Evolutionary conservation across 1,284 basidiomycete species (phyloP).

Genomic region (Singerocomus rubriflavus): DNA sequence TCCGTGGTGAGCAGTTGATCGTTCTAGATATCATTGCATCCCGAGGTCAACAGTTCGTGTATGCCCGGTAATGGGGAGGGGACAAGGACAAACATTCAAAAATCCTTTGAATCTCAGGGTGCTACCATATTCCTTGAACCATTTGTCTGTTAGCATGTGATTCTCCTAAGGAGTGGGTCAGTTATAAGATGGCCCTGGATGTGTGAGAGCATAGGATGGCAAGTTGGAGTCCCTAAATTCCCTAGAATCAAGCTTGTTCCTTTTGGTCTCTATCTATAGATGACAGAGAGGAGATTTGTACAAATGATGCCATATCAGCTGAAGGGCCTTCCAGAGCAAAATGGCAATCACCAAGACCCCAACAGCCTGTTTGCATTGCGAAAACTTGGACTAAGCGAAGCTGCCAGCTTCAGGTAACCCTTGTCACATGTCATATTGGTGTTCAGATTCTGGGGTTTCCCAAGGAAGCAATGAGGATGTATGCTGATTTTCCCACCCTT

Average conservation of each 20-base stretch:
- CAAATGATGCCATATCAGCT: neutral
- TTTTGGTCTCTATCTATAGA: slow-evolving; percentile 8
- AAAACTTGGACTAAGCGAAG: no score
- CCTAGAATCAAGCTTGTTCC: slow-evolving; percentile 8
- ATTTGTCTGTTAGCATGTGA: slow-evolving; percentile 24
- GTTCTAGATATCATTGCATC: slow-evolving; percentile 8
- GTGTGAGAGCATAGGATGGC: neutral
- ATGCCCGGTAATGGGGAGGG: neutral
- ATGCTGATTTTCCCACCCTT: no score
- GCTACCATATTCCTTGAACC: slow-evolving; percentile 51
- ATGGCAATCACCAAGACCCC: neutral
- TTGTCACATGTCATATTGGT: no score
- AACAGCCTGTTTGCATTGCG: no score
- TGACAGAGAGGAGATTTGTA: slow-evolving; percentile 7
- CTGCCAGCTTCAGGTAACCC: no score
- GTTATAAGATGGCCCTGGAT: neutral
- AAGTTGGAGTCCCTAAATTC: slow-evolving; percentile 2
- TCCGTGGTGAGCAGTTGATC: slow-evolving; percentile 33
- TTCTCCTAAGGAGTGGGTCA: slow-evolving; percentile 3
- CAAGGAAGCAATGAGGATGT: no score
- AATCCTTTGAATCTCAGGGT: slow-evolving; percentile 46
- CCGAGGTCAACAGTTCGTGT: neutral
- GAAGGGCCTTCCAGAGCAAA: slow-evolving; percentile 4
- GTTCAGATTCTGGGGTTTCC: no score
- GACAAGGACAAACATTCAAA: neutral